Evolutionary conservation across 805 yeast species (phyloP).

Genomic region (Starmerella cellae): DNA sequence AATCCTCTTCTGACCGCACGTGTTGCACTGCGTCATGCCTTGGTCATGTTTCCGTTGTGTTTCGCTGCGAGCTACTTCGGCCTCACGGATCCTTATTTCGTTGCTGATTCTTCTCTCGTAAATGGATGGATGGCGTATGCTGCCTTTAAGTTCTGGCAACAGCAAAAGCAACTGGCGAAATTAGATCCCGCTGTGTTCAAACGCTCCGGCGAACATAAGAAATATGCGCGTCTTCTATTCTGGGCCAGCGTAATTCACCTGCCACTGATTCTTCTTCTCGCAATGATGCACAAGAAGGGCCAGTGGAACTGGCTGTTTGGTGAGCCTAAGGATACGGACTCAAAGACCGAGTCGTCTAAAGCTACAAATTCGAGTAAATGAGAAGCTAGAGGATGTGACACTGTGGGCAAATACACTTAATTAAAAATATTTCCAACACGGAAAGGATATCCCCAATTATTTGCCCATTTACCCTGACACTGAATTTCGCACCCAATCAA

Average conservation of each 20-base stretch:
- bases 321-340: neutral
- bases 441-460: too few relatives aligned
- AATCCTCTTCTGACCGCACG: conserved; percentile 87
- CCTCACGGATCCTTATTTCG: conserved; percentile 70
- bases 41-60: conserved; percentile 91
- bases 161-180: conserved; percentile 41
- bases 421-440: too few relatives aligned
- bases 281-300: conserved; percentile 90
- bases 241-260: conserved; percentile 93
- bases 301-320: conserved; percentile 66
- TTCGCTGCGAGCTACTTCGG: conserved; percentile 64
- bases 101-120: conserved; percentile 64
- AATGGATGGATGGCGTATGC: conserved; percentile 78
- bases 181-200: conserved; percentile 6
- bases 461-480: too few relatives aligned
- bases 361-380: too few relatives aligned
- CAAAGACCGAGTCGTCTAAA: too few relatives aligned
- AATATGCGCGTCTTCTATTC: conserved; percentile 70
- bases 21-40: conserved; percentile 77
- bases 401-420: too few relatives aligned
- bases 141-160: conserved; percentile 75
- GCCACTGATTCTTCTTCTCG: conserved; percentile 77
- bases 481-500: too few relatives aligned
- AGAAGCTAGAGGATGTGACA: too few relatives aligned
- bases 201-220: conserved; percentile 31